Conservation (phyloP, 192 early-diverging fungal species). For the Gryganskiella cystojenkinii region DNA sequence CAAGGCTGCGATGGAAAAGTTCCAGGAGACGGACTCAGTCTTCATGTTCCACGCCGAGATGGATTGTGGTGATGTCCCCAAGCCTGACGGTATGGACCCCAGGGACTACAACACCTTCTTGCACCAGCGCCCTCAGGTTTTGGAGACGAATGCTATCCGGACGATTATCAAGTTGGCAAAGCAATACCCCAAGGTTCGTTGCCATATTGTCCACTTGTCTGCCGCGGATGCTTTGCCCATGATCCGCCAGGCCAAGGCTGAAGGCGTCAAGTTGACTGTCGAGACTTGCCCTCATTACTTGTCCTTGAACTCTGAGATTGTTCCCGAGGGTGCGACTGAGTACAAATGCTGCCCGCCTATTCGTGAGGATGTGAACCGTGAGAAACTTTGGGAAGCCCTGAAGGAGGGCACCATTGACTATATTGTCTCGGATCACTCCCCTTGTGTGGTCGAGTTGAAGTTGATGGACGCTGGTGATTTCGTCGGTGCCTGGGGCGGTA, state of each 20-base stretch:
- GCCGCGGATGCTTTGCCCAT: slow-evolving; percentile 78
- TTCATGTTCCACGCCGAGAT: slow-evolving; percentile 87
- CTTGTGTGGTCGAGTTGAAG: slow-evolving; percentile 83
- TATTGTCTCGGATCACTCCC: slow-evolving; percentile 87
- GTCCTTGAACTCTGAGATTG: slow-evolving; percentile 70
- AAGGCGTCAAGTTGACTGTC: slow-evolving; percentile 77
- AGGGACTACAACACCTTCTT: slow-evolving; percentile 74
- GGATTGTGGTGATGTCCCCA: slow-evolving; percentile 61
- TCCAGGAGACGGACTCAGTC: slow-evolving; percentile 63
- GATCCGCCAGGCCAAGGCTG: slow-evolving; percentile 75
- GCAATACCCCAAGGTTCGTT: slow-evolving; percentile 75
- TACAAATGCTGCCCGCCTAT: slow-evolving; percentile 92
- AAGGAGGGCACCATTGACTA: slow-evolving; percentile 84
- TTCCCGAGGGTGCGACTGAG: slow-evolving; percentile 77
- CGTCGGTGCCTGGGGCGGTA: slow-evolving; percentile 84
- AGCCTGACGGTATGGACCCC: slow-evolving; percentile 53
- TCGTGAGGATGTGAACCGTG: slow-evolving; percentile 74
- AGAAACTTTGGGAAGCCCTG: slow-evolving; percentile 77
- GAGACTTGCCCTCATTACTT: slow-evolving; percentile 91
- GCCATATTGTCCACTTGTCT: slow-evolving; percentile 88
- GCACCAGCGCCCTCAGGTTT: slow-evolving; percentile 71
- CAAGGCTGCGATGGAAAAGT: slow-evolving; percentile 71
- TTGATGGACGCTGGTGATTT: slow-evolving; percentile 78
- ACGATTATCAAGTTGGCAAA: slow-evolving; percentile 75
- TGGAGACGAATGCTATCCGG: slow-evolving; percentile 82